phyloP scores from a whole-genome alignment of 768 basidiomycete species.

The Tulasnella sp. region DNA sequence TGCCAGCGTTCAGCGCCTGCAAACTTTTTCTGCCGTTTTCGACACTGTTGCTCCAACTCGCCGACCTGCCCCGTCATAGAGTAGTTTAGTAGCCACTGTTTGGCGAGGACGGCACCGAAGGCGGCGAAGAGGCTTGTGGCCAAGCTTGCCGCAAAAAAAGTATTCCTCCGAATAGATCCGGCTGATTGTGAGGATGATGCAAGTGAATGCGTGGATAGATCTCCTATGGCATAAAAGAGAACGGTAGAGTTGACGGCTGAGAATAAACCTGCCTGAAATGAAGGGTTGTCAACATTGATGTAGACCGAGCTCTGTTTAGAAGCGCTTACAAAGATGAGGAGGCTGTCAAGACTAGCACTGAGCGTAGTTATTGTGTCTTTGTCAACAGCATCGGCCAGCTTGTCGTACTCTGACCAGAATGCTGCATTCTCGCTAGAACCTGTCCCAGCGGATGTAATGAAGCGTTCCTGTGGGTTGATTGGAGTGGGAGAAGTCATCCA shows the following conservation, averaged over 20 bases:
- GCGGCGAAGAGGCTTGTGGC: background rate
- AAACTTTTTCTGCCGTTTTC: conserved; percentile 1
- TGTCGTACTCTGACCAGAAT: conserved; percentile 9
- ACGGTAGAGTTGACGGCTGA: background rate
- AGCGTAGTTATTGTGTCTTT: background rate
- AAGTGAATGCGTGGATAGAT: background rate
- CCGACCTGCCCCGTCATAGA: background rate
- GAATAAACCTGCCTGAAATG: background rate
- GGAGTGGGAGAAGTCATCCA: too few relatives aligned
- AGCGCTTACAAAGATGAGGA: background rate
- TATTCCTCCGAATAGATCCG: background rate
- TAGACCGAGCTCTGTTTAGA: background rate
- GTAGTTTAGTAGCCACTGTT: background rate
- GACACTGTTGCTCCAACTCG: background rate
- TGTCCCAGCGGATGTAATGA: too few relatives aligned
- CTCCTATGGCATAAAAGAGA: background rate
- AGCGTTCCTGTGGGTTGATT: too few relatives aligned
- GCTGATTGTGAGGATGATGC: background rate
- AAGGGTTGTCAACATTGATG: background rate
- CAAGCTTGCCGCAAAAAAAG: background rate
- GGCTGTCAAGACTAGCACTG: background rate
- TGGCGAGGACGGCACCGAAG: background rate
- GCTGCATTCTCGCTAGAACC: background rate
- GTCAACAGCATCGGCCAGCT: background rate
- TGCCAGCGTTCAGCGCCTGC: background rate